A percentile compares a stretch with the other conserved stretches of the same genome.
phyloP scores from a whole-genome alignment of 2,329 filamentous ascomycete genomes.

The Bipolaris oryzae region DNA sequence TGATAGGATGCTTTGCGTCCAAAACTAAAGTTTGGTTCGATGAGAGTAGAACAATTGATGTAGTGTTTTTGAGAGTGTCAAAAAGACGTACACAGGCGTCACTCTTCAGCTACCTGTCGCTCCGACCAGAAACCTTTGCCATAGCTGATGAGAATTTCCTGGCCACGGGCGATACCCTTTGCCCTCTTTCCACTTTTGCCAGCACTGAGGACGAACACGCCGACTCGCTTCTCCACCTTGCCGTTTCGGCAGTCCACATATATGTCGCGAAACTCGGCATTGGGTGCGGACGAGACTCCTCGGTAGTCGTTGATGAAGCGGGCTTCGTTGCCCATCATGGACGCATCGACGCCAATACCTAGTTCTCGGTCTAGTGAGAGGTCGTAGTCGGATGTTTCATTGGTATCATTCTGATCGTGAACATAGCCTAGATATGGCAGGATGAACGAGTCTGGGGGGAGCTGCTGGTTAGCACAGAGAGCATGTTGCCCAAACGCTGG shows the following conservation, averaged over 20 bases:
- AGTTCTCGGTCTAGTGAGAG: conserved; percentile 58
- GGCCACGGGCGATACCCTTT: conserved; percentile 54
- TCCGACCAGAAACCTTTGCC: conserved; percentile 59
- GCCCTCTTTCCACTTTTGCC: conserved; percentile 57
- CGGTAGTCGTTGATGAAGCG: conserved; percentile 62
- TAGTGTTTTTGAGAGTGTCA: background rate
- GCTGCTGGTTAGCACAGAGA: conserved; percentile 54
- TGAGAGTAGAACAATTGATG: conserved; percentile 1
- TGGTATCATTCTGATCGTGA: conserved; percentile 52
- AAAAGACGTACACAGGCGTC: background rate
- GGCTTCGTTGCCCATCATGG: conserved; percentile 57
- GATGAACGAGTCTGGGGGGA: conserved; percentile 55
- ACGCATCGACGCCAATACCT: conserved; percentile 57
- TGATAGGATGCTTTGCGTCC: background rate
- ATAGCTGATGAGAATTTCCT: conserved; percentile 61
- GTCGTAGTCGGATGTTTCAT: conserved; percentile 58
- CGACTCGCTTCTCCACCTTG: conserved; percentile 55
- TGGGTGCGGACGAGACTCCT: conserved; percentile 51
- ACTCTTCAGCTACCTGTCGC: conserved; percentile 27
- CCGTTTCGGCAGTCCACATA: conserved; percentile 46
- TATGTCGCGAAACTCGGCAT: conserved; percentile 53
- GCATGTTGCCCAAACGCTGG: conserved; percentile 57
- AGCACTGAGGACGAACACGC: conserved; percentile 57
- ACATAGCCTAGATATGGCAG: conserved; percentile 58
- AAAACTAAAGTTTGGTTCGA: background rate